Evolutionary conservation across 202 grass and related monocot genomes (phyloP), one percentile per base, ranked within the genome.

Genomic region (Panicum hallii): DNA sequence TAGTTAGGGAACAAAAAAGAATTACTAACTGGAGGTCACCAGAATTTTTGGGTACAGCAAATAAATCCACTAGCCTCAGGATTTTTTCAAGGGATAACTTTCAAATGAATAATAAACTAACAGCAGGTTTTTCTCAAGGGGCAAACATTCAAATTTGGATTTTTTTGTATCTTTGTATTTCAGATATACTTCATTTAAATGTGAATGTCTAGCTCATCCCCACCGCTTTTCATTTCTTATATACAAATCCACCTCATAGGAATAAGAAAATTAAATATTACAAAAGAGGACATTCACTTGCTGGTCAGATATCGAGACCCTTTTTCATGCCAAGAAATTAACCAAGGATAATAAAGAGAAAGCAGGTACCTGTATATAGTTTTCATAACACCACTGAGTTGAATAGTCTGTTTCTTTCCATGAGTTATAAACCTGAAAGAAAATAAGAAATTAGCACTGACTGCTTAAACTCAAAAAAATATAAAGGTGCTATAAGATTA

Each of bases 361-460:
- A 43, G n/a, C 2, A 70, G 23, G 70, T 66, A 95, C 92, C 93
- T 95, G 93, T 74, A 99, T 92, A 81, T 92, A 99, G 82, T 95
- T 95, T 80, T 99, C 96, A 73, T 91, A 95, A 71, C 93, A 99
- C 93, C 93, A 99, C 63, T 95, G 96, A 47, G 96, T 94, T 28
- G 93, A 95, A 68, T 90, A 95, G 72, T 95, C 82, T 60, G 96
- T 95, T 79, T 95, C 93, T 86, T 91, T 95, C 96, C 93, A 95
- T 2, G 93, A 87, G 78, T 75, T 99, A 74, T 95, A 99, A 47
- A 98, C 95, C 95, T 98, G 67, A 77, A 85, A 81, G 34, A 2
- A 82, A 63, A 57, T n/a, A 77, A 80, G 64, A 86, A 88, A 85
- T 81, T 78, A 90, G 73, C 54, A 63, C 4, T 74, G 52, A 50